These are phyloP conservation scores for Pilatotrama ljubarskyi DNA, from an alignment of 768 basidiomycete species.

Conservation along the genomic window DNA sequence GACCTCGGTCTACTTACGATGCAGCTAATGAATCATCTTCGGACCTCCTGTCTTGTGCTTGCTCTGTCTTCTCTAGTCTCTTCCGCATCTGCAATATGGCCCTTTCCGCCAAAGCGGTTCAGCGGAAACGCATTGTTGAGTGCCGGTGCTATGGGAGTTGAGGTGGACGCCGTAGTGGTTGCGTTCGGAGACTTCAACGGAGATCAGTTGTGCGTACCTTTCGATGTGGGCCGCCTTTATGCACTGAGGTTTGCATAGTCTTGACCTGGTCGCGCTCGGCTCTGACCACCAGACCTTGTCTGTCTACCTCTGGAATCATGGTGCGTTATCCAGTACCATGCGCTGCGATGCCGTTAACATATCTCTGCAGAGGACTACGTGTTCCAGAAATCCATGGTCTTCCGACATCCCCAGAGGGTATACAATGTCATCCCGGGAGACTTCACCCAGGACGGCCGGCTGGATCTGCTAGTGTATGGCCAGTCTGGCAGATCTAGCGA, in stretches of 20 bases:
- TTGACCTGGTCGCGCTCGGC: slow-evolving; percentile 78
- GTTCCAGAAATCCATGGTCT: slow-evolving; percentile 50
- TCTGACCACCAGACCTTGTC: slow-evolving; percentile 76
- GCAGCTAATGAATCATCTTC: not conserved
- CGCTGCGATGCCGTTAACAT: not conserved
- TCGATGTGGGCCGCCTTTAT: not conserved
- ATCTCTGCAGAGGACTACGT: slow-evolving; percentile 51
- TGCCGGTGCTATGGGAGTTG: slow-evolving; percentile 79
- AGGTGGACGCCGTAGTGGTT: slow-evolving; percentile 68
- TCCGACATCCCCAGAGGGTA: slow-evolving; percentile 58
- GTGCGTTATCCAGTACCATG: slow-evolving; percentile 41
- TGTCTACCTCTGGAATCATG: slow-evolving; percentile 81
- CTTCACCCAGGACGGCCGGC: slow-evolving; percentile 87
- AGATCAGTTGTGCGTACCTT: slow-evolving; percentile 82
- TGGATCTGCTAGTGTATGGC: slow-evolving; percentile 90
- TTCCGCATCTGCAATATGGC: slow-evolving; percentile 56
- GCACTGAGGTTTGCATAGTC: slow-evolving; percentile 41
- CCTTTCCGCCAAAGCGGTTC: slow-evolving; percentile 86
- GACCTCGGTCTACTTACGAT: not conserved
- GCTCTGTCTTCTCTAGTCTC: not conserved
- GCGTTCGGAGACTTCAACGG: slow-evolving; percentile 97
- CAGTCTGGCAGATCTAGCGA: slow-evolving; percentile 48
- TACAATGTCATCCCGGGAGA: slow-evolving; percentile 91
- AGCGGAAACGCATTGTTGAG: slow-evolving; percentile 76
- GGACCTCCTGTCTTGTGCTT: not conserved